Evolutionary conservation across 495 filamentous ascomycete species (phyloP).

Genomic region (Daldinia childiae): DNA sequence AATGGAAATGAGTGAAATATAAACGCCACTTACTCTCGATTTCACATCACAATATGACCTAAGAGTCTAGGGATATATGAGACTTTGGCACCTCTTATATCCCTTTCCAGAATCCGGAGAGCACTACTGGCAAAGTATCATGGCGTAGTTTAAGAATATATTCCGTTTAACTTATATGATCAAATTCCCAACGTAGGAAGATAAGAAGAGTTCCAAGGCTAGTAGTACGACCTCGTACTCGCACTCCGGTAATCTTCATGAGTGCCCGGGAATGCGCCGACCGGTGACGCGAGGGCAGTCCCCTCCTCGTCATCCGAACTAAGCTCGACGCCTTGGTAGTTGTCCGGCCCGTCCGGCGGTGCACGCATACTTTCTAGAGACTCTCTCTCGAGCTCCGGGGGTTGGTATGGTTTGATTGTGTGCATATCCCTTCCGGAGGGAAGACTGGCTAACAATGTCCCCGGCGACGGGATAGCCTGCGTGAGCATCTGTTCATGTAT

Average conservation of each 20-base stretch:
- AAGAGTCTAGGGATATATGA: not conserved
- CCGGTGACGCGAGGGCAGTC: conserved; percentile 29
- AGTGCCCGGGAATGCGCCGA: conserved; percentile 53
- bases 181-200: not conserved
- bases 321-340: conserved; percentile 50
- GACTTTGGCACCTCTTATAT: not conserved
- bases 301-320: conserved; percentile 59
- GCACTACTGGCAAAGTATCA: not conserved
- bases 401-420: conserved; percentile 66
- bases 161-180: not conserved
- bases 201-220: conserved; percentile 1
- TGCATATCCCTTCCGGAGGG: conserved; percentile 91
- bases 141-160: not conserved
- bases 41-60: not conserved
- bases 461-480: conserved; percentile 75
- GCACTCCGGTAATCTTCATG: conserved; percentile 49
- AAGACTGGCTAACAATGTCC: conserved; percentile 75
- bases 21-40: not conserved
- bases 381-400: conserved; percentile 65
- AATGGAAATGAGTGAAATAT: not conserved
- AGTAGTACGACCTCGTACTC: conserved; percentile 53
- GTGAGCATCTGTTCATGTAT: conserved; percentile 72
- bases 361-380: conserved; percentile 63
- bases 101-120: not conserved
- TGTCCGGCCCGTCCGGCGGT: conserved; percentile 61